Evolutionary conservation across 805 yeast species (phyloP), one percentile per base, ranked within the genome.

Genomic region (Starmerella kuoi): DNA sequence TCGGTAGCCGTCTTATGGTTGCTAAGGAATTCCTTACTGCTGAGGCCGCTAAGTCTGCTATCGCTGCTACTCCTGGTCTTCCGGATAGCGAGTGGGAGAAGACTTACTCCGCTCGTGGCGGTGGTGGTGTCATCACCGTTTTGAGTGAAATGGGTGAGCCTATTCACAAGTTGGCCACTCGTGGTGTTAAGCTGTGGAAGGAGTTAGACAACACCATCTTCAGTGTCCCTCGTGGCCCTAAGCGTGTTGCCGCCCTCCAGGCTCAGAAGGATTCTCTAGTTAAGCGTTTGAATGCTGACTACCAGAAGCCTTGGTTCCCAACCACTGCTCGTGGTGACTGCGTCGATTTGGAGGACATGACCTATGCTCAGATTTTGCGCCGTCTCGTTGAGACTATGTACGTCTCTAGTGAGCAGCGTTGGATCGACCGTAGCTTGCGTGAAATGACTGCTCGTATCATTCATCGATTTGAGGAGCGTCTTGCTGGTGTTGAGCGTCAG

Each of bases 71-170:
- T 55, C 61, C 91, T 31, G 99, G 99, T 75, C 93, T 85, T 45
- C 71, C 77, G 25, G 97, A 91, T 63, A 56, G 64, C 32, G 63
- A 83, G 62, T 91, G 99, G 99, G 97, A 91, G 65, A 72, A 73
- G 56, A 84, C 96, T 37, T 91, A 91, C 70, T 81, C 82, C 69
- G 79, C 79, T 60, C 88, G 95, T 58, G 78, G 96, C 47, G 98
- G 98, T 69, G 99, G 98, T 65, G 52, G 52, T 9, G 76, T 91
- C 52, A 70, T 91, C 54, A 88, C 98, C 42, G 98, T 91, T 48
- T 73, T 83, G 61, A 88, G 97, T 15, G 99, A 91, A 70, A 91
- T 91, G 98, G 98, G 99, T 61, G 98, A 91, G 70, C 98, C 98
- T 59, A 91, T 91, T 60, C 99, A 91, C 67, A 91, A 91, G 70